phyloP scores from a whole-genome alignment of 139 green algal genomes.

The Raphidocelis subcapitata region DNA sequence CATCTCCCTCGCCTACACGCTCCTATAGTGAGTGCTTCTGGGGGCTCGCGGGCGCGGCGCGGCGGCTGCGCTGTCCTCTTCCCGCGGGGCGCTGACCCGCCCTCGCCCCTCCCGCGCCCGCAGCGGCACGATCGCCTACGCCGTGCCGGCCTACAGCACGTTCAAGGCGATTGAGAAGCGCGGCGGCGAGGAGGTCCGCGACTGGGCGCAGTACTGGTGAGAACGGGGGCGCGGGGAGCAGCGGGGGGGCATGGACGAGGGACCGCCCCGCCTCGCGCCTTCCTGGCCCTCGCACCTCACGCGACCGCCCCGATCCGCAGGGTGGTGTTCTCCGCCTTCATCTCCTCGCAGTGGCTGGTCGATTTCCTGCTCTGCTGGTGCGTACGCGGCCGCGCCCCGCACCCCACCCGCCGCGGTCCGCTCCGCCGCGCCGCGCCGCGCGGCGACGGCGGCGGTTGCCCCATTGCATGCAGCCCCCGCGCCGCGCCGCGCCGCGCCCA shows the following conservation, averaged over 20 bases:
- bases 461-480: background rate
- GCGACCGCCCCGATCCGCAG: background rate
- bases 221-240: background rate
- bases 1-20: slow-evolving; percentile 5
- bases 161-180: slow-evolving; percentile 13
- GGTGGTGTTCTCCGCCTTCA: background rate
- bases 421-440: too few relatives aligned
- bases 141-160: slow-evolving; percentile 21
- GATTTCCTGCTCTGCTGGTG: slow-evolving; percentile 3
- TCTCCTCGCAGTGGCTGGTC: background rate
- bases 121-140: slow-evolving; percentile 17
- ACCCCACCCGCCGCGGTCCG: background rate
- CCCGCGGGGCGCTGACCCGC: too few relatives aligned
- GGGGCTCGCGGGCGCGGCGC: too few relatives aligned
- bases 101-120: too few relatives aligned
- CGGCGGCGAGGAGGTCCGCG: background rate
- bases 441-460: background rate
- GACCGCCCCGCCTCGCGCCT: too few relatives aligned
- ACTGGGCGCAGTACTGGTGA: slow-evolving; percentile 7
- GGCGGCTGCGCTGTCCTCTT: too few relatives aligned
- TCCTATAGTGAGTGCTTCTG: slow-evolving; percentile 18
- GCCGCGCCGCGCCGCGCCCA: background rate
- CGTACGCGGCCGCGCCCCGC: background rate
- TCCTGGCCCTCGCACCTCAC: too few relatives aligned
- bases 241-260: too few relatives aligned